Conservation (phyloP, 78 protist genomes). For the Paratrimastix pyriformis region DNA sequence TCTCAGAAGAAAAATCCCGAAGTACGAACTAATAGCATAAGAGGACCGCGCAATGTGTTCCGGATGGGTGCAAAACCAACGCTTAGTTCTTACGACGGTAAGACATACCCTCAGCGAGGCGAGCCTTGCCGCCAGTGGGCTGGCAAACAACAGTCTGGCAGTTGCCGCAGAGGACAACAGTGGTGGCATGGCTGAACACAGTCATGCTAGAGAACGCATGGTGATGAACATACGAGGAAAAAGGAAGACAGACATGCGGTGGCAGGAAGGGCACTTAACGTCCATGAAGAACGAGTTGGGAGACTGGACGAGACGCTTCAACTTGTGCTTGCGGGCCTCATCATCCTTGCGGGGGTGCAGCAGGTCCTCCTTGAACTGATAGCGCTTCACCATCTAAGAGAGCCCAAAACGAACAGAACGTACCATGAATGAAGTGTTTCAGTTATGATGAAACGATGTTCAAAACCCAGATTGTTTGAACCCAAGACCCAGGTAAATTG, state of each 20-base stretch:
- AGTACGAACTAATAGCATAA: too few species aligned
- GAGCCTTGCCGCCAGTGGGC: slow-evolving; percentile 96
- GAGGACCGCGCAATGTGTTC: too few species aligned
- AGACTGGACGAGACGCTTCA: slow-evolving; percentile 90
- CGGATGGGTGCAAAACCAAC: neutral
- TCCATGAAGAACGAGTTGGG: slow-evolving; percentile 97
- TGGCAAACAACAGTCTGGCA: slow-evolving; percentile 89
- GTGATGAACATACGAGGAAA: too few species aligned
- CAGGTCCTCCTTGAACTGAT: slow-evolving; percentile 53
- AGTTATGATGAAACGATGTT: too few species aligned
- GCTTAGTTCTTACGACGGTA: slow-evolving; percentile 67
- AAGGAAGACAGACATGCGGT: slow-evolving; percentile 22
- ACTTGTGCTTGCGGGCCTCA: slow-evolving; percentile 85
- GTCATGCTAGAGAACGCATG: slow-evolving; percentile 38
- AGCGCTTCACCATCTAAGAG: too few species aligned
- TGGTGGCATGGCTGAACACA: slow-evolving; percentile 77
- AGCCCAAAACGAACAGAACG: too few species aligned
- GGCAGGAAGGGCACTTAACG: slow-evolving; percentile 90
- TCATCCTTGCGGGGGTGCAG: slow-evolving; percentile 74
- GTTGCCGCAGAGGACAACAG: slow-evolving; percentile 84
- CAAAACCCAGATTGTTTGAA: too few species aligned
- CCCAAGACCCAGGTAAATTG: too few species aligned
- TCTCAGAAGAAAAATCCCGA: too few species aligned
- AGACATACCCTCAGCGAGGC: slow-evolving; percentile 88
- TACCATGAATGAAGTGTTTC: too few species aligned